Evolutionary conservation across 2,329 filamentous ascomycete genomes (phyloP).

Genomic region (Elsinoe perseae): DNA sequence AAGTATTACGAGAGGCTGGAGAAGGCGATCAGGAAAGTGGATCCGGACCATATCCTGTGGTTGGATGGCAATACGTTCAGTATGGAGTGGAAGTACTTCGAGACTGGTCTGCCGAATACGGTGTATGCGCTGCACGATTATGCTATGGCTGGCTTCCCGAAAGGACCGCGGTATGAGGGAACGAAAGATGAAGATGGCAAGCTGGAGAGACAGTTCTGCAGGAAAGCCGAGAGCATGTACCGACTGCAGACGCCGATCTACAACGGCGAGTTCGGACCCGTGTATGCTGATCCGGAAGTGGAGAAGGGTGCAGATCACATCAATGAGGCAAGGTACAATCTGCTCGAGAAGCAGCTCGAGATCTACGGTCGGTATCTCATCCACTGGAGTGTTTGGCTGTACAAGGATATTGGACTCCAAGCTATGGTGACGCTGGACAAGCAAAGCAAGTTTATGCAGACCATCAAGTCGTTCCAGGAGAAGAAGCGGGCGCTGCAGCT

Average conservation of each 20-base stretch:
- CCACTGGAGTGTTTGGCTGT: constrained; percentile 47
- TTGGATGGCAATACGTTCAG: constrained; percentile 32
- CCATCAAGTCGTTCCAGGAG: constrained; percentile 45
- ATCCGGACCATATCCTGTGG: constrained; percentile 42
- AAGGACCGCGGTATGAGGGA: constrained; percentile 36
- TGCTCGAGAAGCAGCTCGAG: constrained; percentile 40
- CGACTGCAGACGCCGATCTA: constrained; percentile 38
- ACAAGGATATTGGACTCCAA: constrained; percentile 31
- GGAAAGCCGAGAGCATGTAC: constrained; percentile 44
- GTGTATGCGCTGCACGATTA: constrained; percentile 50
- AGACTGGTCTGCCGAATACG: constrained; percentile 36
- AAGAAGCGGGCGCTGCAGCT: constrained; percentile 49
- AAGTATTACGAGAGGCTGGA: constrained; percentile 43
- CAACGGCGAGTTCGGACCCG: constrained; percentile 44
- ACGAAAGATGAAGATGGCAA: constrained; percentile 37
- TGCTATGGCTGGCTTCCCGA: constrained; percentile 44
- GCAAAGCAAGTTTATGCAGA: constrained; percentile 37
- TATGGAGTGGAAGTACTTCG: constrained; percentile 38
- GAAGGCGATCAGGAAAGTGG: constrained; percentile 39
- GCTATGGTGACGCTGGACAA: constrained; percentile 27
- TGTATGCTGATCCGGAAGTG: constrained; percentile 37
- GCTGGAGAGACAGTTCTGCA: constrained; percentile 38
- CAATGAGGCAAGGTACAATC: constrained; percentile 37
- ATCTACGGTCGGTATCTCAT: constrained; percentile 48
- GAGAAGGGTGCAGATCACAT: constrained; percentile 33